These are phyloP conservation scores for Phaeotremella fagi DNA, from an alignment of 768 basidiomycete genomes.

Conservation along the genomic window DNA sequence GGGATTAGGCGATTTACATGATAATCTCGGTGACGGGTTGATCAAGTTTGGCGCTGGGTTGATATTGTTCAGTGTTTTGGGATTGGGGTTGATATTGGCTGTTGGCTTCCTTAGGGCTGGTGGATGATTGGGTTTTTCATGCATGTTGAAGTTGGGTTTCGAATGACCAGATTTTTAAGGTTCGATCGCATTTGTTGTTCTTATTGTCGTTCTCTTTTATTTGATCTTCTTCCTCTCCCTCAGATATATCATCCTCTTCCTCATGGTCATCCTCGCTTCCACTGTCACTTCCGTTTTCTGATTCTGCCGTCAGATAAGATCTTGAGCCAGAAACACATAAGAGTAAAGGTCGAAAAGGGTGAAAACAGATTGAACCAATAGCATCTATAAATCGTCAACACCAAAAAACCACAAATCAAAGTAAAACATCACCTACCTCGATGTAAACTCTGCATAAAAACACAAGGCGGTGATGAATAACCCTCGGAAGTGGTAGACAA, in stretches of 20 bases:
- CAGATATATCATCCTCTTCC: neutral
- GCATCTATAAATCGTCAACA: slow-evolving; percentile 55
- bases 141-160: neutral
- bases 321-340: slow-evolving; percentile 72
- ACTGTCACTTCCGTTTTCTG: slow-evolving; percentile 25
- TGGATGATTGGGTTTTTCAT: neutral
- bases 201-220: neutral
- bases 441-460: slow-evolving; percentile 55
- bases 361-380: slow-evolving; percentile 67
- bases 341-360: slow-evolving; percentile 60
- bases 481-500: neutral
- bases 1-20: slow-evolving; percentile 29
- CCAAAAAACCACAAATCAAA: neutral
- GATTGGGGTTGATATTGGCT: neutral
- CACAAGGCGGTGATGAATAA: slow-evolving; percentile 39
- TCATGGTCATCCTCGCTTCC: slow-evolving; percentile 15
- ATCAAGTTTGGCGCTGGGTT: slow-evolving; percentile 28
- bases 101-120: neutral
- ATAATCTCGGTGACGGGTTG: slow-evolving; percentile 27
- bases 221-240: neutral
- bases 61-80: slow-evolving; percentile 12
- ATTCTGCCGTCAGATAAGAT: neutral
- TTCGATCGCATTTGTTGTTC: neutral
- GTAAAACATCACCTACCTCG: slow-evolving; percentile 51
- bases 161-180: neutral